Evolutionary conservation across 306 rosid species (phyloP), one percentile per base, ranked within the genome.

Genomic region (Elaeagnus macrophylla): DNA sequence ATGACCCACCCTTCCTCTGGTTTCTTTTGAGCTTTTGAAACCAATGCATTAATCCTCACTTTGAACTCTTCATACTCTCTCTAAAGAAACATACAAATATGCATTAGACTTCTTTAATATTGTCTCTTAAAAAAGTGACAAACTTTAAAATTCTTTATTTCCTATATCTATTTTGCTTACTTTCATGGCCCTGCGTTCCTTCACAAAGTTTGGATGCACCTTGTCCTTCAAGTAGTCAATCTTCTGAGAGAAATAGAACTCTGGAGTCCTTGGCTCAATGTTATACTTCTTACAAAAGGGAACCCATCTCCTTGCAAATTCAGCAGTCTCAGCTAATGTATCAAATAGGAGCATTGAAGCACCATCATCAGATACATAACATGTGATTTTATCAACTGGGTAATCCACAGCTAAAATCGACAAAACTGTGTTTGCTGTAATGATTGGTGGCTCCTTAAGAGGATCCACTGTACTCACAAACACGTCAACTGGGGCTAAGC

Each of bases 61-160:
- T 87, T 87, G 70, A 93, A 93, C 71, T 93, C 99, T 64, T 93
- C 99, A 45, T 93, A 93, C 60, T 93, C 99, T 76, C 99, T 93
- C 99, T 93, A 68, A 71, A 64, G 57, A 4, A 35, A 39, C 52
- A 51, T 51, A 61, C 57, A 18, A 14, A 45, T 6, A 38, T 0
- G 1, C 10, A 7, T 57, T 44, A 48, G 52, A 42, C 7, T 43
- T 53, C 46, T 46, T 53, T 49, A n/a, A 5, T 51, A 5, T 18
- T 9, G 11, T 39, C 15, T 25, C 32, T 5, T 25, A 25, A 25
- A 9, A 18, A 48, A 36, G 8, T 54, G 16, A 7, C 48, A 18
- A 55, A 48, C 9, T 45, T 0, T 5, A 51, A 14, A 44, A 17
- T 25, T 39, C 7, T 1, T 1, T 13, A 18, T 38, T 8, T 7